These are phyloP conservation scores for Dipteronia sinensis DNA, from an alignment of 345 rosid genomes.

Conservation along the genomic window DNA sequence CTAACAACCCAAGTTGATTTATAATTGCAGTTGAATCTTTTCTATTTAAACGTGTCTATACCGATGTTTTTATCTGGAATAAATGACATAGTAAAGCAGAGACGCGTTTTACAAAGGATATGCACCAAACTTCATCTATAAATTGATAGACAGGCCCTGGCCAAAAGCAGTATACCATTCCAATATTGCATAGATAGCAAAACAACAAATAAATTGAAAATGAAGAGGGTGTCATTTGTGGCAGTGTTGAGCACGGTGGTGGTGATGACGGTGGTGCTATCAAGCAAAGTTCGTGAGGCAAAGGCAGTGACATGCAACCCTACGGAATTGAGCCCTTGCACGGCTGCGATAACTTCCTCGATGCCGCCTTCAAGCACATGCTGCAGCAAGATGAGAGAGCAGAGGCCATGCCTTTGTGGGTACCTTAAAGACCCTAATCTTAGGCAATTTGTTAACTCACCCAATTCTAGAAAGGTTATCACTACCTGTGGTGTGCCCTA, in stretches of 20 bases:
- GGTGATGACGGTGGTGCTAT: neutral
- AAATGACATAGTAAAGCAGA: too few species aligned
- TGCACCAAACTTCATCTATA: neutral
- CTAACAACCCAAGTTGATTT: too few species aligned
- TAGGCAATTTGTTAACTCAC: slow-evolving; percentile 41
- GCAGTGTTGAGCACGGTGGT: slow-evolving; percentile 6
- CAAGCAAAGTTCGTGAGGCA: slow-evolving; percentile 16
- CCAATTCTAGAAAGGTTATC: slow-evolving; percentile 48
- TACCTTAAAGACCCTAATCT: slow-evolving; percentile 54
- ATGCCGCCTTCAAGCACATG: slow-evolving; percentile 45
- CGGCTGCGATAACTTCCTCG: slow-evolving; percentile 36
- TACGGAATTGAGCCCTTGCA: slow-evolving; percentile 55
- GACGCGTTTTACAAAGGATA: too few species aligned
- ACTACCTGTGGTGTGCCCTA: slow-evolving; percentile 48
- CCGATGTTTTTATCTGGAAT: too few species aligned
- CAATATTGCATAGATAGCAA: slow-evolving; percentile 24
- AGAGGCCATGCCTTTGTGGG: slow-evolving; percentile 66
- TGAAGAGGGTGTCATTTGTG: slow-evolving; percentile 6
- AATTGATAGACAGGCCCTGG: neutral
- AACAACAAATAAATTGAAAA: neutral
- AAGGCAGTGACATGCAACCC: slow-evolving; percentile 57
- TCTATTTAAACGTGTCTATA: too few species aligned
- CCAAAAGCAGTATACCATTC: neutral
- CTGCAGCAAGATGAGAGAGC: slow-evolving; percentile 61
- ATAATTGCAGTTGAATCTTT: too few species aligned